Base-by-base conservation (phyloP, 768 basidiomycete genomes). In the Hysterangium stoloniferum region DNA sequence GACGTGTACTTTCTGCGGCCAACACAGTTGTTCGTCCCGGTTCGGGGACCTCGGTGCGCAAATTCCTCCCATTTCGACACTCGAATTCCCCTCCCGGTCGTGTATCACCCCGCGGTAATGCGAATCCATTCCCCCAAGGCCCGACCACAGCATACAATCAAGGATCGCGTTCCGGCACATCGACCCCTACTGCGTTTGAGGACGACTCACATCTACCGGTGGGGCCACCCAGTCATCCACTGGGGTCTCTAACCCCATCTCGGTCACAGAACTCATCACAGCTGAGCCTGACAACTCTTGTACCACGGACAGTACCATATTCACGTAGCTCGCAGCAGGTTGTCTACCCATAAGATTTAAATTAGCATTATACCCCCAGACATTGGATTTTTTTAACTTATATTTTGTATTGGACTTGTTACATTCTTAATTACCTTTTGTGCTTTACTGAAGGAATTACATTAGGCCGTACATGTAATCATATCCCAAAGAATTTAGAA, bases 211-310 rank as follows among this genome's bases (percentile, higher is more conserved):
- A 29, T 36, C 36, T 17, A 43, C 31, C 20, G 27, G 32, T 17
- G n/a, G n/a, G 13, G 27, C 47, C 52, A 34, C n/a, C 57, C 25
- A 28, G 29, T n/a, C 52, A 54, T 20, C 48, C 57, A 7, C 44
- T 58, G 8, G 47, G 45, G 33, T 42, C 41, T 15, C 51, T 59
- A n/a, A 40, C 38, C 13, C 49, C 40, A 22, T 54, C 56, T 12
- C 47, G 56, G n/a, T 62, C 61, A 25, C 52, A 61, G 20, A 62
- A 62, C 51, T 56, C 58, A 9, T 62, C 61, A 9, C 59, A 59
- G 38, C 54, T 62, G 22, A 62, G 59, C 40, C 47, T 62, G 41
- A 57, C 60, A 12, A 59, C 55, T 8, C 53, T 56, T 20, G 51
- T 59, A 15, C 57, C 61, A 19, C 37, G 58, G 36, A 46, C 47